Evolutionary conservation across 805 yeast genomes (phyloP), one percentile per base, ranked within the genome.

Genomic region (Wickerhamomyces rabaulensis): DNA sequence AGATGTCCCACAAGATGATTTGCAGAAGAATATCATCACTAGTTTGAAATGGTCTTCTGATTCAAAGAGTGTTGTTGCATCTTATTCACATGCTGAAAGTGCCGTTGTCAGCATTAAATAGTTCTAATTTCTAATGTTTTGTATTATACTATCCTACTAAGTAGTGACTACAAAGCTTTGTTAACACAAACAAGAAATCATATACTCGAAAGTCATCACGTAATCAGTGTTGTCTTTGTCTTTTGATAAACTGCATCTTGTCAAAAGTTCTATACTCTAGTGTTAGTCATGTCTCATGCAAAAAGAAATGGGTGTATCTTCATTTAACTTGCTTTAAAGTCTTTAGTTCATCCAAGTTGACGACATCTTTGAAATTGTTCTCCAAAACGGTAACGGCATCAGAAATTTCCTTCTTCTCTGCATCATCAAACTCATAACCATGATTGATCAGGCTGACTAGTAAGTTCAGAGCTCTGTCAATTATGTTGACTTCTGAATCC

Each of bases 391-490:
- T 54, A 43, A 77, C 66, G 3, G 69, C 74, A 4, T 49, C 47
- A 6, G 60, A 52, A 22, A 82, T 63, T 31, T 60, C 55, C 1
- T 48, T 49, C 12, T 67, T 45, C 55, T 82, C 87, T 0, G 57
- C 65, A 0, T 67, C 63, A 23, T 64, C 67, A 53, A 82, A 83
- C 40, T 64, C 53, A 56, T 73, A 79, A 2, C 70, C 68, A 13
- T 69, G 66, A 8, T 67, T 54, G 19, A 74, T 64, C 50, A 84
- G 63, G 27, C 74, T 74, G 1, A 71, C 57, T 17, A 84, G 54
- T 22, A 82, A 66, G 47, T 73, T 72, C 50, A 84, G 62, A 0
- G 76, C 72, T 61, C 79, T 80, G 53, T 84, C 91, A 23, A 78
- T 67, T 37, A 81, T 67, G 16, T 77, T 77, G 13, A 78, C 54